Evolutionary conservation across 805 yeast genomes (phyloP).

Genomic region (Zygosaccharomyces kombuchaensis): DNA sequence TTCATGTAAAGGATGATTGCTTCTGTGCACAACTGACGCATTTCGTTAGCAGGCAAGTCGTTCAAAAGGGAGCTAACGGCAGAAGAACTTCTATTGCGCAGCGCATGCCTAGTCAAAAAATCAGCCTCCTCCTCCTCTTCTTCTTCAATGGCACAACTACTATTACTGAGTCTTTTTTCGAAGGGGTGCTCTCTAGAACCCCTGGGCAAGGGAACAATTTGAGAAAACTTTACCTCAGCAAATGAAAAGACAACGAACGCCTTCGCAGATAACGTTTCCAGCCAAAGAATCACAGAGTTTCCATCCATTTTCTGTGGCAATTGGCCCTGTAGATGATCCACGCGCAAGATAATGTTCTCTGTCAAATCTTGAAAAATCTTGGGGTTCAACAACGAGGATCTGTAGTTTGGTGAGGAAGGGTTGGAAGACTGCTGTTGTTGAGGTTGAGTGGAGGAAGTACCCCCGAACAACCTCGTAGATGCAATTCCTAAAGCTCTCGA

Average conservation of each 20-base stretch:
- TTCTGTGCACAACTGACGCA: constrained; percentile 68
- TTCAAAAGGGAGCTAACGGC: constrained; percentile 10
- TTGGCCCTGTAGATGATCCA: constrained; percentile 19
- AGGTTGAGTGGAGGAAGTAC: constrained; percentile 20
- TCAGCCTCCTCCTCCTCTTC: constrained; percentile 29
- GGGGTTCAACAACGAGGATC: constrained; percentile 24
- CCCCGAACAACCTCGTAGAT: constrained; percentile 78
- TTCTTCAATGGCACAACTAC: constrained; percentile 37
- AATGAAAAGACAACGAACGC: constrained; percentile 83
- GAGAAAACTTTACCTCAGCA: constrained; percentile 88
- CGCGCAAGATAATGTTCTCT: constrained; percentile 30
- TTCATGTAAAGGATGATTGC: constrained; percentile 83
- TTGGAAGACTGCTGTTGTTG: constrained; percentile 23
- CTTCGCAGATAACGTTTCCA: constrained; percentile 80
- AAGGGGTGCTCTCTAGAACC: constrained; percentile 17
- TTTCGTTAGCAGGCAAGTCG: constrained; percentile 51
- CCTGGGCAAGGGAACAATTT: constrained; percentile 65
- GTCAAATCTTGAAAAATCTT: constrained; percentile 32
- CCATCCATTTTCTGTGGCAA: constrained; percentile 16
- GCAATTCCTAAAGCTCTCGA: constrained; percentile 85
- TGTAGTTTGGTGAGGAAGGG: constrained; percentile 25
- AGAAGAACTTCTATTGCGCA: constrained; percentile 11
- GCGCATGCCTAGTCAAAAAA: constrained; percentile 7
- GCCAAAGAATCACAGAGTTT: constrained; percentile 37
- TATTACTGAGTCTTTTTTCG: constrained; percentile 26